Conservation (phyloP, 805 yeast genomes). For the Metschnikowia drakensbergensis region DNA sequence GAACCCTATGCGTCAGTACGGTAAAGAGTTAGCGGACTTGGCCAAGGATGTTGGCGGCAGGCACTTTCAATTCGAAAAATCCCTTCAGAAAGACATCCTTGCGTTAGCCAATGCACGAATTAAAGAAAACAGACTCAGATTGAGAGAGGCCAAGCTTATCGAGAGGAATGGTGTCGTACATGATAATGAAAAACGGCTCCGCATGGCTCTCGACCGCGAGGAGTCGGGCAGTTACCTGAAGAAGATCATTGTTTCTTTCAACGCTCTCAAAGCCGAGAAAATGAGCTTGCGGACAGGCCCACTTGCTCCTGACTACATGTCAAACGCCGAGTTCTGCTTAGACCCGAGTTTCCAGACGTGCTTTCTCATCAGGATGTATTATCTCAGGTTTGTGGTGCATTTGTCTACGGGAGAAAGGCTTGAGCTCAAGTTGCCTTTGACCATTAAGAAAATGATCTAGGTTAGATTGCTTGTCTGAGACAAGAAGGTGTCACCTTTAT, state of each 20-base stretch:
- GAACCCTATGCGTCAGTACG: slow-evolving; percentile 30
- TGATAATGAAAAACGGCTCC: slow-evolving; percentile 2
- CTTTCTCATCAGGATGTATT: slow-evolving; percentile 32
- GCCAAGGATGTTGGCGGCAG: slow-evolving; percentile 23
- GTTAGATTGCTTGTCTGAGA: too few species aligned
- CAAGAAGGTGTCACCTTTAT: too few species aligned
- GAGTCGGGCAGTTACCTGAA: slow-evolving; percentile 19
- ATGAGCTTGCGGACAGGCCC: slow-evolving; percentile 9
- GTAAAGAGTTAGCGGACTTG: slow-evolving; percentile 25
- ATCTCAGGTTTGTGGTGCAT: slow-evolving; percentile 22
- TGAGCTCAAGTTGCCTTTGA: slow-evolving; percentile 27
- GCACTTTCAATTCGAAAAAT: slow-evolving; percentile 27
- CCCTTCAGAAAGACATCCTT: slow-evolving; percentile 27
- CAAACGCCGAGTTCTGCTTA: slow-evolving; percentile 27
- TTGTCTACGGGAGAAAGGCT: slow-evolving; percentile 21
- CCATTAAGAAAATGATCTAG: neutral
- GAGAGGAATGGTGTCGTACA: slow-evolving; percentile 21
- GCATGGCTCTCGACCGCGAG: slow-evolving; percentile 6
- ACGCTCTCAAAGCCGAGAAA: slow-evolving; percentile 24
- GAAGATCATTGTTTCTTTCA: slow-evolving; percentile 23
- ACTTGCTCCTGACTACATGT: slow-evolving; percentile 9
- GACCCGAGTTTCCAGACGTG: slow-evolving; percentile 41
- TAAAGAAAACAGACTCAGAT: slow-evolving; percentile 26
- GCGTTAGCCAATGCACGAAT: slow-evolving; percentile 30
- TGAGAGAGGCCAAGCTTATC: slow-evolving; percentile 19